Base-by-base conservation (phyloP, 306 rosid genomes). In the Medicago lupulina region DNA sequence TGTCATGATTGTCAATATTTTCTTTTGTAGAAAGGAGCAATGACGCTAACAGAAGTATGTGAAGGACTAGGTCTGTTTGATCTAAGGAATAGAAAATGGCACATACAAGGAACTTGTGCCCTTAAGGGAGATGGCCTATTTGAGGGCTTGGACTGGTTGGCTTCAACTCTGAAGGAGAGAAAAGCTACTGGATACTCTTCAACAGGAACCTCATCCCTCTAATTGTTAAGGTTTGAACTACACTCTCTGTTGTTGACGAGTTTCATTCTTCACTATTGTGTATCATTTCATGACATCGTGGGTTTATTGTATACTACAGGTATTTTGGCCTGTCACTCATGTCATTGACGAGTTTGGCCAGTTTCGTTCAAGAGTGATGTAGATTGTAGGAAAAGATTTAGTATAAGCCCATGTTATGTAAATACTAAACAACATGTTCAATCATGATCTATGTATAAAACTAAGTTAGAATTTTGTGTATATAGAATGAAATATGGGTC, bases 101-200 rank as follows among this genome's bases (percentile, higher is more conserved):
- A 94, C 85, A 88, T 94, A 77, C 96, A 94, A 79, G 98, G 96
- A 72, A 83, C 98, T 21, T 86, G 96, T 76, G 98, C 96, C 2
- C 90, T 94, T 8, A 80, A 80, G 65, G 98, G 97, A 16, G 98
- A 94, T 79, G 98, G 98, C 14, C 98, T 94, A 78, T 94, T 90
- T 66, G 98, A 94, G 76, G 97, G 98, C 19, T 73, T 94, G 84
- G 98, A 94, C 83, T 94, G 98, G 98, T 84, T 94, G 81, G 88
- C 96, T 70, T 85, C 87, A 83, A 91, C 96, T 21, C 87, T 94
- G 73, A 94, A 94, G 87, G 96, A 94, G 79, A 91, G 80, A 87
- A 88, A 84, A 70, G 95, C 94, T 81, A 86, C 90, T 53, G 91
- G 94, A 78, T 89, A 84, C 84, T 88, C 96, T 76, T 88, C 93